Evolutionary conservation across 441 rosid species (phyloP).

Genomic region (Biscutella laevigata): DNA sequence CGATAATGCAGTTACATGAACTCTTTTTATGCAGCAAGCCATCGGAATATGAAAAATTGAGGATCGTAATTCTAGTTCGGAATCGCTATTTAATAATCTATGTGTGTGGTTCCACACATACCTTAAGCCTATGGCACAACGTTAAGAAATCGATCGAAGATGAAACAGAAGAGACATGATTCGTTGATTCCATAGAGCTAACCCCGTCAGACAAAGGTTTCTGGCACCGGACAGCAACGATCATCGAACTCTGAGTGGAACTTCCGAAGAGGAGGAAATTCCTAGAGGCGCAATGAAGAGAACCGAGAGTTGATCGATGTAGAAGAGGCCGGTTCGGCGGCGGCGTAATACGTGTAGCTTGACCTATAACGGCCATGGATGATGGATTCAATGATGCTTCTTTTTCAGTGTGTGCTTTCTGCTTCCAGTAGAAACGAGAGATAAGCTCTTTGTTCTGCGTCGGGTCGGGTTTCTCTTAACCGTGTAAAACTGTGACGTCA

Average conservation of each 20-base stretch:
- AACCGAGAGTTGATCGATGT: slow-evolving; percentile 23
- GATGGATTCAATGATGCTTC: background rate
- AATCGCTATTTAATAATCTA: background rate
- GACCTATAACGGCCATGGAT: slow-evolving; percentile 33
- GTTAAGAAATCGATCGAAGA: slow-evolving; percentile 60
- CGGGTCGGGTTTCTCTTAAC: slow-evolving; percentile 1
- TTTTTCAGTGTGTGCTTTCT: background rate
- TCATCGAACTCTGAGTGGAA: slow-evolving; percentile 26
- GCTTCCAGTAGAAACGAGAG: background rate
- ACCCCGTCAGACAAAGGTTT: slow-evolving; percentile 28
- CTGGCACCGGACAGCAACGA: slow-evolving; percentile 38
- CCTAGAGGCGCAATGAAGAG: slow-evolving; percentile 20
- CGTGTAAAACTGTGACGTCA: background rate
- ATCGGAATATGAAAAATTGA: background rate
- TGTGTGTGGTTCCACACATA: slow-evolving; percentile 3
- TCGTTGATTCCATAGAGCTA: slow-evolving; percentile 21
- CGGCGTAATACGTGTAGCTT: slow-evolving; percentile 29
- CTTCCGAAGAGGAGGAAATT: slow-evolving; percentile 24
- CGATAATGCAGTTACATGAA: background rate
- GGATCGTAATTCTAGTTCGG: background rate
- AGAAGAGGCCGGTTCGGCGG: slow-evolving; percentile 21
- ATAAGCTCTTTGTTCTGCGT: background rate
- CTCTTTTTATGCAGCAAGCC: background rate
- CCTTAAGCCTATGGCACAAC: slow-evolving; percentile 56
- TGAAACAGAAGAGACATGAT: slow-evolving; percentile 27